Percentiles rank a stretch among this genome's conserved stretches.
These are phyloP conservation scores for Phytophthora melonis DNA, from an alignment of 352 stramenopile species.

Conservation along the genomic window DNA sequence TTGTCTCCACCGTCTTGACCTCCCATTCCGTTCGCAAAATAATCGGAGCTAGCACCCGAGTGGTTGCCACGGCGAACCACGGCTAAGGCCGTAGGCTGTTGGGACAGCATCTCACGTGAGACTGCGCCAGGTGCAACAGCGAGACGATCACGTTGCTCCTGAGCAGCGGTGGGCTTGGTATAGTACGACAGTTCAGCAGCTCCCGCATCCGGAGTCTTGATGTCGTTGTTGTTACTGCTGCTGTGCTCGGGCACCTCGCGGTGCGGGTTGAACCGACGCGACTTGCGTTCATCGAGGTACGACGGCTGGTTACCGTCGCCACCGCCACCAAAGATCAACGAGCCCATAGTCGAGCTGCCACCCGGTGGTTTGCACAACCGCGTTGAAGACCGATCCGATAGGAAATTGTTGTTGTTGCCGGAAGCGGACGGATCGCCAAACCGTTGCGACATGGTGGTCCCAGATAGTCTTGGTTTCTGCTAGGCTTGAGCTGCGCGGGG, in stretches of 20 bases:
- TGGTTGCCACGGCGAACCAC: slow-evolving; percentile 24
- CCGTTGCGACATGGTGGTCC: slow-evolving; percentile 25
- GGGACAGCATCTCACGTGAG: slow-evolving; percentile 43
- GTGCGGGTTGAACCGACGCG: slow-evolving; percentile 45
- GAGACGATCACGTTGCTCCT: slow-evolving; percentile 55
- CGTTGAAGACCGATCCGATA: slow-evolving; percentile 51
- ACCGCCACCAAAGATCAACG: slow-evolving; percentile 54
- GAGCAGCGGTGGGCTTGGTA: slow-evolving; percentile 38
- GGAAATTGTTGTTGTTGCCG: slow-evolving; percentile 63
- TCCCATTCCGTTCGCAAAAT: slow-evolving; percentile 52
- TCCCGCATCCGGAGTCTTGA: slow-evolving; percentile 20
- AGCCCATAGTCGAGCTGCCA: slow-evolving; percentile 54
- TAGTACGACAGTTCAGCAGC: slow-evolving; percentile 61
- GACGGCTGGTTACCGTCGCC: slow-evolving; percentile 38
- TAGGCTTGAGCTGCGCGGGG: slow-evolving; percentile 12
- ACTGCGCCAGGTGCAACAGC: slow-evolving; percentile 52
- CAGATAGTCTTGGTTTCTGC: background rate
- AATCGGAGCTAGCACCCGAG: slow-evolving; percentile 41
- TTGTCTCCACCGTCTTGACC: slow-evolving; percentile 35
- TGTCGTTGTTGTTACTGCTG: slow-evolving; percentile 17
- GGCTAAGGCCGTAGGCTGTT: slow-evolving; percentile 29
- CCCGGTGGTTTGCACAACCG: slow-evolving; percentile 58
- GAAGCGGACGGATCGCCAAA: slow-evolving; percentile 12
- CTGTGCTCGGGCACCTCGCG: slow-evolving; percentile 45
- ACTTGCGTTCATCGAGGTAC: slow-evolving; percentile 67